phyloP scores from a whole-genome alignment of 2,329 filamentous ascomycete species.

The Aspergillus neoniger region DNA sequence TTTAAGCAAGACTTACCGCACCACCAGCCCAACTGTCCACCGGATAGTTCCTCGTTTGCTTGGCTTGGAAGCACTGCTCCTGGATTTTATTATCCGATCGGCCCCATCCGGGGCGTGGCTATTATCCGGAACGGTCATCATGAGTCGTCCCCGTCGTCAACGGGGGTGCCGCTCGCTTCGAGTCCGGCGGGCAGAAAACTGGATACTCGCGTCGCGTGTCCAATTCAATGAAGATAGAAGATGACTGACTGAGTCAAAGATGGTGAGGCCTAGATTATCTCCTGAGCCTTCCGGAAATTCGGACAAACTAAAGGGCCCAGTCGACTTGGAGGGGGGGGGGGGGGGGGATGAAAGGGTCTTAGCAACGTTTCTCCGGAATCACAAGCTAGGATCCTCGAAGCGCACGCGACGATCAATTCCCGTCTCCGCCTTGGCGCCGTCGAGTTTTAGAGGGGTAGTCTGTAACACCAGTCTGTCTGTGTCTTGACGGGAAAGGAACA shows the following conservation, averaged over 20 bases:
- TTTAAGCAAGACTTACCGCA: constrained; percentile 33
- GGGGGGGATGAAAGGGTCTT: background rate
- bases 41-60: constrained; percentile 28
- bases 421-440: background rate
- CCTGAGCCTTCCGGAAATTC: background rate
- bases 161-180: constrained; percentile 6
- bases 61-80: constrained; percentile 12
- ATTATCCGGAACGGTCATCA: constrained; percentile 32
- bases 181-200: background rate
- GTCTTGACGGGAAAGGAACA: background rate
- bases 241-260: background rate
- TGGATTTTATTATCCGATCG: constrained; percentile 19
- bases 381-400: constrained; percentile 1
- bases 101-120: constrained; percentile 26
- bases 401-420: background rate
- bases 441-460: background rate
- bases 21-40: constrained; percentile 39
- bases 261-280: background rate
- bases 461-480: background rate
- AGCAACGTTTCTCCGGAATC: constrained; percentile 1
- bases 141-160: constrained; percentile 13
- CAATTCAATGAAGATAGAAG: background rate
- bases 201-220: constrained; percentile 11
- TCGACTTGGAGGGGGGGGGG: background rate
- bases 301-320: background rate